Base-by-base conservation (phyloP, 2,329 filamentous ascomycete species). In the Monosporascus sp. region DNA sequence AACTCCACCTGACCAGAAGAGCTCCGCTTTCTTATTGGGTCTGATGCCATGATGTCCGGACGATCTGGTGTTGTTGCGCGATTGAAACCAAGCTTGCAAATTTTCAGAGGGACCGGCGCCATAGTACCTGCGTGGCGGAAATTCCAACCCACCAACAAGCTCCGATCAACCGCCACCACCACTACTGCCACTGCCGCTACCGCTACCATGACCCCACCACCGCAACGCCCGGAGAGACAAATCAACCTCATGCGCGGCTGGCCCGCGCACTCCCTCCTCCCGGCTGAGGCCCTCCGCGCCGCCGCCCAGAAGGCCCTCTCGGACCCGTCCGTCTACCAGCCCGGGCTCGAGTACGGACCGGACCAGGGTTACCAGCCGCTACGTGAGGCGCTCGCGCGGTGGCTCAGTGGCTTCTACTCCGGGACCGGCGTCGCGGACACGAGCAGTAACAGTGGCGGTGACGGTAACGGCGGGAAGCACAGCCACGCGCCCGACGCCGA, bases 271-370 rank as follows among this genome's bases (percentile, higher is more conserved):
- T 60, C 66, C 18, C 79, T 94, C 6, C 78, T 95, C 9, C 89
- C 90, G 6, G 79, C 80, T 2, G 67, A 75, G 5, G 74, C 84
- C 15, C 77, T 95, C 52, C 76, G 80, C 37, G 70, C 73, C 27
- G 86, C 89, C 25, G 75, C 86, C 52, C 72, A 79, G 53, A 72
- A 74, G 50, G 81, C 85, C 8, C 78, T 95, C 47, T 75, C 80
- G 15, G 75, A 86, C 63, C 79, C 82, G 9, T 65, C 70, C 8
- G 72, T 86, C 52, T 82, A 79, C 52, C 72, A 77, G 2, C 81
- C 84, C 1, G 86, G 80, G n/a, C 77, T 96, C 38, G 78, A 85
- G 53, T 96, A 96, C 64, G 92, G 87, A 0, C 85, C 90, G 0
- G 89, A 95, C 67, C 73, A 82, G 44, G 92, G 92, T 27, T 87